A percentile compares a stretch with the other conserved stretches of the same genome.
These are phyloP conservation scores for Magnolia officinalis DNA, from an alignment of 164 flowering plant genomes.

Conservation along the genomic window DNA sequence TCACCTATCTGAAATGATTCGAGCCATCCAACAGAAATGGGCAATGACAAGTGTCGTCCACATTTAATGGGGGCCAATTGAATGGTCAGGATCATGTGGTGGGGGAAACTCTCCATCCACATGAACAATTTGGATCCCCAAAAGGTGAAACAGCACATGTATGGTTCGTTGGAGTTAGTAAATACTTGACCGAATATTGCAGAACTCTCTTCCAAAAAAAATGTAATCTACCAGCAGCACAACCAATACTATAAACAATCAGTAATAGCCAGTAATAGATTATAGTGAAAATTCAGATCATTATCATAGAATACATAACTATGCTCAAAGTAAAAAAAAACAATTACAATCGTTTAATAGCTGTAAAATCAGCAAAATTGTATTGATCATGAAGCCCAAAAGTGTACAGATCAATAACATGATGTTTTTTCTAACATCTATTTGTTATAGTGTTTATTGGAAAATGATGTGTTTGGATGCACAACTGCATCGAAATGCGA, in stretches of 20 bases:
- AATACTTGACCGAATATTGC: background rate
- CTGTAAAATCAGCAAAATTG: background rate
- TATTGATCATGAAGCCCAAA: too few species aligned
- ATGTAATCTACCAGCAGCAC: background rate
- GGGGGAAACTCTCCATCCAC: background rate
- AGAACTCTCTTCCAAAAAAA: background rate
- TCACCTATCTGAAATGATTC: too few species aligned
- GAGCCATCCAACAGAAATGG: background rate
- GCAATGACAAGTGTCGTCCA: background rate
- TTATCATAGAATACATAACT: background rate
- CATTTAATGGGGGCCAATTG: background rate
- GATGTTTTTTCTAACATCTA: background rate
- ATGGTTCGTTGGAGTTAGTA: background rate
- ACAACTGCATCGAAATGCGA: background rate
- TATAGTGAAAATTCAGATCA: background rate
- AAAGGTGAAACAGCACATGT: background rate
- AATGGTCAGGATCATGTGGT: background rate
- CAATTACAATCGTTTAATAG: background rate
- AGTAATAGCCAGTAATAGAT: background rate
- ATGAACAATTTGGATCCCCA: background rate
- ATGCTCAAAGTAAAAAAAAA: background rate
- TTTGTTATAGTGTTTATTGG: background rate
- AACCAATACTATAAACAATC: background rate
- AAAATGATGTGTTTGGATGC: background rate
- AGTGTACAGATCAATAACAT: background rate